Base-by-base conservation (phyloP, 2,329 filamentous ascomycete species). In the Coniochaeta ligniaria region DNA sequence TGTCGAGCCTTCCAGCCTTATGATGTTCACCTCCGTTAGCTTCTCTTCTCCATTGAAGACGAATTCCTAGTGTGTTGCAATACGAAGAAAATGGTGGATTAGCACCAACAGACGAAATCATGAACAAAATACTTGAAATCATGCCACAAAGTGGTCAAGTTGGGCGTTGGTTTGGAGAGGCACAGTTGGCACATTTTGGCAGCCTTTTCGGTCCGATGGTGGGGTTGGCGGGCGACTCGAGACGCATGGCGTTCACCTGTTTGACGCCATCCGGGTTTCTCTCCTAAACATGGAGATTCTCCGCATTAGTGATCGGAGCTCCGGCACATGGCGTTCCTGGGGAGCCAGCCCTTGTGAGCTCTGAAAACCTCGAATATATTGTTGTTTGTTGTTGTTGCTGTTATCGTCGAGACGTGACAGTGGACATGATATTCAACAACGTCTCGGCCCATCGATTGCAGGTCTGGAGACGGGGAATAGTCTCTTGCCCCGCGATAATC, bases 201-300 rank as follows among this genome's bases (percentile, higher is more conserved):
- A 68, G 66, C 67, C 67, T 67, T 62, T 63, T 69, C 67, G 67
- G 67, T 43, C 67, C 67, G 66, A 68, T 61, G 68, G 61, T 64
- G 64, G 63, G 55, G 58, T n/a, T 52, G 24, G 6, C 36, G 35
- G 56, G 59, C 59, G 61, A 60, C 41, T 58, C 59, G 60, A 64
- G 66, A 57, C 54, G 35, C 31, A 57, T 28, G n/a, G n/a, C 28
- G 35, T 38, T 17, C 20, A 31, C 54, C 24, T 35, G 5, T 38
- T 9, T 57, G 54, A 24, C 47, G 28, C 47, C 22, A 52, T 31
- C 31, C 17, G 35, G 38, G 50, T 31, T 55, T 33, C 26, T 16
- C 8, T 31, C 50, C 31, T 33, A 20, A 11, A 61, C 62, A 61
- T 22, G 33, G 38, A 20, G 43, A 12, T 59, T 61, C 66, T 68